phyloP scores from a whole-genome alignment of 2,329 filamentous ascomycete genomes.

The Gaeumannomyces tritici region DNA sequence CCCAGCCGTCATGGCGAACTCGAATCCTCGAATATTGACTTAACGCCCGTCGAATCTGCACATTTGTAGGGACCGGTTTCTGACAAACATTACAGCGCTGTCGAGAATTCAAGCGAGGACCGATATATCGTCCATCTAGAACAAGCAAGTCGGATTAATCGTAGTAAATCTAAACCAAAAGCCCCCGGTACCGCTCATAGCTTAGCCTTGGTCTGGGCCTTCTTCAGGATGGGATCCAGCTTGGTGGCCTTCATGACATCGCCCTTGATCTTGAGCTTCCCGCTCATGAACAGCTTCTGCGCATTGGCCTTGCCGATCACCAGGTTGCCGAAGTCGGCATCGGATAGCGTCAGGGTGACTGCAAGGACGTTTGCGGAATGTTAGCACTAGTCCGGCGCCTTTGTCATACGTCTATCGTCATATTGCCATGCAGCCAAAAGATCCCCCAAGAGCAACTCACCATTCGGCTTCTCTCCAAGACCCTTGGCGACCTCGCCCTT shows the following conservation, averaged over 20 bases:
- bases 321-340: slow-evolving; percentile 78
- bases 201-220: slow-evolving; percentile 77
- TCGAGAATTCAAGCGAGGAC: background rate
- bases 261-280: slow-evolving; percentile 96
- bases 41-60: too few species aligned
- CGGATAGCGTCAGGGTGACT: slow-evolving; percentile 76
- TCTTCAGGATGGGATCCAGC: slow-evolving; percentile 87
- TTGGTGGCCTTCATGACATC: slow-evolving; percentile 98
- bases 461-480: slow-evolving; percentile 68
- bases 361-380: background rate
- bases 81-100: background rate
- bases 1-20: too few species aligned
- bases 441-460: slow-evolving; percentile 43
- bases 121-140: background rate
- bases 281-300: slow-evolving; percentile 94
- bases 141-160: background rate
- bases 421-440: background rate
- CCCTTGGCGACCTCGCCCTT: slow-evolving; percentile 76
- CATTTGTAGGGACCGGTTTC: too few species aligned
- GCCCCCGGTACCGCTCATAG: slow-evolving; percentile 35
- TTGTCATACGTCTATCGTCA: too few species aligned
- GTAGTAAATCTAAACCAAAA: background rate
- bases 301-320: slow-evolving; percentile 84
- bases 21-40: too few species aligned
- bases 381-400: background rate